Base-by-base conservation (phyloP, 2,329 filamentous ascomycete genomes). In the Cephalotrichum gorgonifer region DNA sequence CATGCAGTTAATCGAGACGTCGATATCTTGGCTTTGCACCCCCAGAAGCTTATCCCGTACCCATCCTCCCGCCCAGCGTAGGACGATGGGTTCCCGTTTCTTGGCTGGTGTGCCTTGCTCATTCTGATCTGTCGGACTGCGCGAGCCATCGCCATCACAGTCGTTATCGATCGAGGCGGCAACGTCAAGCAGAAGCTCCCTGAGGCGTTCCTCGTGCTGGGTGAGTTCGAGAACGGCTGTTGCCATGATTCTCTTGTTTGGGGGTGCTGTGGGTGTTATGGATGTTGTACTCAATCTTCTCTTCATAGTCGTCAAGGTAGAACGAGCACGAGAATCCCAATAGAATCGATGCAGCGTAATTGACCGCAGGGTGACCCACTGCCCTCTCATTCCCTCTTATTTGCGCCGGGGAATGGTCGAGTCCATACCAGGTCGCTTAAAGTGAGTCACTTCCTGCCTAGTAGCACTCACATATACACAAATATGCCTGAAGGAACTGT, bases 1-100 rank as follows among this genome's bases (percentile, higher is more conserved):
- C 85, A 93, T 88, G 55, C 76, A 77, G 68, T 89, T 90, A 70
- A 94, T 88, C 48, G 86, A 86, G 7, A 88, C 83, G 62, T 94
- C 88, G 54, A 94, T 90, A 61, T 94, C 88, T 60, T 90, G 76
- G 59, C 84, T 88, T 51, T 74, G 74, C 12, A 81, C 73, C 20
- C 81, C 79, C 4, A 93, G 75, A 2, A 93, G 75, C 67, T 88
- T 90, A 69, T 94, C 88, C 38, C 88, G 83, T 11, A 93, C 87
- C 88, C 88, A 94, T 25, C 88, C 88, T 51, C 88, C 88, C 1
- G 88, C 88, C 77, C 86, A 91, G 45, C 87, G 82, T 43, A 93
- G 71, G 17, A 83, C 71, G 14, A 83, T 62, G 20, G 81, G 74
- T 54, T 81, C 73, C 14, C 67, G 60, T n/a, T n/a, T n/a, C n/a